Conservation (phyloP, 768 basidiomycete species). For the Leucogyrophana mollusca region DNA sequence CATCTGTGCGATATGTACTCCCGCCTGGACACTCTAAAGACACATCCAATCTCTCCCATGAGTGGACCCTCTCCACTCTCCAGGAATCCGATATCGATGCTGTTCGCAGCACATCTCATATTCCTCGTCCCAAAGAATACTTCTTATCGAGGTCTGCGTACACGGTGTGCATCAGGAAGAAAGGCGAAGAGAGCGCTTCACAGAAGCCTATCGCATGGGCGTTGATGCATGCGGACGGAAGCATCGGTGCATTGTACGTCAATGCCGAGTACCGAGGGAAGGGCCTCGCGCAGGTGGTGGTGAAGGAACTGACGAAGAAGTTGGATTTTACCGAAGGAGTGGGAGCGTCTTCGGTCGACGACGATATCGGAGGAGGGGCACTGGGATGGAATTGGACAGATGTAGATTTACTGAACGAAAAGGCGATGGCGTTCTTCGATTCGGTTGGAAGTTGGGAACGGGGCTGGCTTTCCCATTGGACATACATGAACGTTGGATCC, state of each 20-base stretch:
- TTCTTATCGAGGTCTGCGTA: conserved; percentile 15
- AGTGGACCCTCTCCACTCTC: conserved; percentile 14
- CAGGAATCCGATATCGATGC: conserved; percentile 11
- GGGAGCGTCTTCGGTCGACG: background rate
- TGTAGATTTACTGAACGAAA: conserved; percentile 3
- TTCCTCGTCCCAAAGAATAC: conserved; percentile 17
- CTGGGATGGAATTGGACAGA: conserved; percentile 23
- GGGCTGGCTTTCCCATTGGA: conserved; percentile 12
- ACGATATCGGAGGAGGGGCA: conserved; percentile 19
- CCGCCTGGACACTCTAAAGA: background rate
- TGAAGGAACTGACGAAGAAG: conserved; percentile 11
- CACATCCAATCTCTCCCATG: background rate
- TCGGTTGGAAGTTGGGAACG: conserved; percentile 9
- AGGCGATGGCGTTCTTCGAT: conserved; percentile 7
- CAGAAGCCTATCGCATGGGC: conserved; percentile 10
- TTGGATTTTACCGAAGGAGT: conserved; percentile 4
- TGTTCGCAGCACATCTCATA: conserved; percentile 4
- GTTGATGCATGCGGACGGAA: conserved; percentile 20
- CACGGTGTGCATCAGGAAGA: conserved; percentile 19
- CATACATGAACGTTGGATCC: too few species aligned
- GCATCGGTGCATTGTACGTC: conserved; percentile 13
- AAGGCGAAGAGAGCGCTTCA: background rate
- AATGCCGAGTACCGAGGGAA: conserved; percentile 5
- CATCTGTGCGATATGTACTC: background rate
- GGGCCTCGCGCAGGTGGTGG: conserved; percentile 12